Conservation (phyloP, 163 green algal genomes). For the Chlorella variabilis region DNA sequence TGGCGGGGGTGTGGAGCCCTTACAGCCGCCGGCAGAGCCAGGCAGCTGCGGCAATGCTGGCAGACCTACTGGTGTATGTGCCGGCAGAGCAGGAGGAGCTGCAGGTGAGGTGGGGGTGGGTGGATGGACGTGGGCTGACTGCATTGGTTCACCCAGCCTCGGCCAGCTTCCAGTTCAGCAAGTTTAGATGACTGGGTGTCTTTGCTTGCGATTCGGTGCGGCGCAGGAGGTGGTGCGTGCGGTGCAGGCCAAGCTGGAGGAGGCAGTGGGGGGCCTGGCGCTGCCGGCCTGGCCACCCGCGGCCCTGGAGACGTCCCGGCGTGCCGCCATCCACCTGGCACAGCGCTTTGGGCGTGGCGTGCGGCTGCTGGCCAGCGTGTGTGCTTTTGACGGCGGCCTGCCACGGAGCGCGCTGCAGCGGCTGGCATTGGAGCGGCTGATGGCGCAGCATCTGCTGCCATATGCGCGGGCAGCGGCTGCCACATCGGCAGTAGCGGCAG, state of each 20-base stretch:
- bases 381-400: constrained; percentile 68
- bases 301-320: constrained; percentile 45
- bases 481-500: constrained; percentile 46
- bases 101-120: constrained; percentile 31
- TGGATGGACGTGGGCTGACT: too few species aligned
- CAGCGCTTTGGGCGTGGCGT: constrained; percentile 65
- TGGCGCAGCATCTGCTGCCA: constrained; percentile 59
- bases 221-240: constrained; percentile 55
- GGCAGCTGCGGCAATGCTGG: constrained; percentile 60
- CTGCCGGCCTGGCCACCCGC: constrained; percentile 68
- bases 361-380: constrained; percentile 59
- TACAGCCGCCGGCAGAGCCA: constrained; percentile 54
- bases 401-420: constrained; percentile 48
- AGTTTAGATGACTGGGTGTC: not conserved
- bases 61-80: constrained; percentile 78
- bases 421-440: constrained; percentile 56
- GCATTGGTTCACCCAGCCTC: too few species aligned
- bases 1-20: constrained; percentile 70
- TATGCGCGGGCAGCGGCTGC: constrained; percentile 52
- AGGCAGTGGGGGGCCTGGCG: constrained; percentile 38
- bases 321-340: constrained; percentile 58
- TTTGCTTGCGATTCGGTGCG: too few species aligned
- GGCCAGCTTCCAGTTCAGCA: too few species aligned
- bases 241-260: constrained; percentile 51
- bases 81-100: constrained; percentile 61